Evolutionary conservation across 1,284 basidiomycete genomes (phyloP), one percentile per base, ranked within the genome.

Genomic region (Cutaneotrichosporon mucoides): DNA sequence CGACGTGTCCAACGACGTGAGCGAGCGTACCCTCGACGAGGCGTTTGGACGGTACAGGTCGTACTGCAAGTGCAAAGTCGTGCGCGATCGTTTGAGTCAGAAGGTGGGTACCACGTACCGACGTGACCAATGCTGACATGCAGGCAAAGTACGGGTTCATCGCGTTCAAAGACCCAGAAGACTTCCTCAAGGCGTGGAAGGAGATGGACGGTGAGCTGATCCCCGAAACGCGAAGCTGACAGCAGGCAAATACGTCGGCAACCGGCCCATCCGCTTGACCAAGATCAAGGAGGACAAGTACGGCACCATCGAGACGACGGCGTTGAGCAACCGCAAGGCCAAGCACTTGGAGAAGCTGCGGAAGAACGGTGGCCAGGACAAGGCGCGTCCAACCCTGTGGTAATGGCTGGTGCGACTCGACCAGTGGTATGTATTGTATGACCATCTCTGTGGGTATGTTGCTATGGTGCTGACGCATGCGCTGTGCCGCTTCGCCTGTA

Each of bases 131-230:
- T 24, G 45, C 51, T 66, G 44, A 65, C 60, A 5, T 34, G 63
- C 69, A 99, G 90, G 92, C 93, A 0, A 96, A 92, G 76, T 99
- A 89, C 72, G 96, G 92, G 1, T 99, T 99, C 72, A 92, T 99
- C 40, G 90, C 92, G 0, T 99, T 99, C 77, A 92, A 91, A 58
- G 96, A 99, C 71, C 96, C 96, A 0, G 95, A 99, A 79, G 96
- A 99, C 76, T 99, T 98, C 76, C 77, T 99, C 60, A 92, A 86
- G 69, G 96, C 96, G 6, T 99, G 96, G 96, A 99, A 99, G 75
- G 92, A 99, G 77, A 98, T 98, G 92, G 92, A 99, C 77, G 95
- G 94, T 89, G 69, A 56, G 88, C 73, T 37, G 24, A 24, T 10
- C 10, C 10, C 13, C 37, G 38, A 9, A 12, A 9, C 12, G 38